Conservation (phyloP, 345 rosid species). For the Hirschfeldia incana region DNA sequence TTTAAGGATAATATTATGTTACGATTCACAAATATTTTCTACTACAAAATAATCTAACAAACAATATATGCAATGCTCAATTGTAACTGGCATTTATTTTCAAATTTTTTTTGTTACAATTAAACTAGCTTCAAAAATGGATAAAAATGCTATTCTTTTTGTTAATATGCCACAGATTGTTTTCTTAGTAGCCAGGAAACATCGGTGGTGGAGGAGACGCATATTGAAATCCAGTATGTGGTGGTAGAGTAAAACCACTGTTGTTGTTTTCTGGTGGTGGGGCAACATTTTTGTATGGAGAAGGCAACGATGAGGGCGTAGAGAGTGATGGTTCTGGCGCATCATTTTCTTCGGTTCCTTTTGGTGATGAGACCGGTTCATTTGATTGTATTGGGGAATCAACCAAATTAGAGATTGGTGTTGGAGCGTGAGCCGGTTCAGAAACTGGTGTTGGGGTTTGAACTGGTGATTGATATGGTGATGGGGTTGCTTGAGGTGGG, state of each 20-base stretch:
- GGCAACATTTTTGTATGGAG: background rate
- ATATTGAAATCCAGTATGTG: slow-evolving; percentile 52
- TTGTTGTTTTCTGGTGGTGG: slow-evolving; percentile 13
- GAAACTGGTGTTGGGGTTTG: slow-evolving; percentile 9
- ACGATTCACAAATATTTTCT: too few species aligned
- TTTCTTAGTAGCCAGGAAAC: slow-evolving; percentile 56
- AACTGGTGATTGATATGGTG: background rate
- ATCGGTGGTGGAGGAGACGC: slow-evolving; percentile 69
- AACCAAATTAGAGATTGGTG: too few species aligned
- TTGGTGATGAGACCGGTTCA: slow-evolving; percentile 23
- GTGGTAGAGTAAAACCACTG: slow-evolving; percentile 43
- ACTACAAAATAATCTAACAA: background rate
- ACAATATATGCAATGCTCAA: slow-evolving; percentile 1
- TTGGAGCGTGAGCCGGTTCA: background rate
- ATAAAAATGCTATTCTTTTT: background rate
- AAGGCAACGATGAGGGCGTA: slow-evolving; percentile 12
- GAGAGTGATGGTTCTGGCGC: slow-evolving; percentile 20
- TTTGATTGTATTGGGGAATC: slow-evolving; percentile 21
- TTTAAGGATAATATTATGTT: too few species aligned
- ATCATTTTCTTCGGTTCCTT: slow-evolving; percentile 11
- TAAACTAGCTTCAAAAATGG: background rate
- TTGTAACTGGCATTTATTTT: background rate
- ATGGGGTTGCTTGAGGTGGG: background rate
- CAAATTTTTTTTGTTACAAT: background rate
- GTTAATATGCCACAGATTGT: background rate